Percentiles rank a stretch among this genome's conserved stretches.
These are phyloP conservation scores for Rhizoclosmatium globosum DNA, from an alignment of 192 early-diverging fungal genomes.

Conservation along the genomic window DNA sequence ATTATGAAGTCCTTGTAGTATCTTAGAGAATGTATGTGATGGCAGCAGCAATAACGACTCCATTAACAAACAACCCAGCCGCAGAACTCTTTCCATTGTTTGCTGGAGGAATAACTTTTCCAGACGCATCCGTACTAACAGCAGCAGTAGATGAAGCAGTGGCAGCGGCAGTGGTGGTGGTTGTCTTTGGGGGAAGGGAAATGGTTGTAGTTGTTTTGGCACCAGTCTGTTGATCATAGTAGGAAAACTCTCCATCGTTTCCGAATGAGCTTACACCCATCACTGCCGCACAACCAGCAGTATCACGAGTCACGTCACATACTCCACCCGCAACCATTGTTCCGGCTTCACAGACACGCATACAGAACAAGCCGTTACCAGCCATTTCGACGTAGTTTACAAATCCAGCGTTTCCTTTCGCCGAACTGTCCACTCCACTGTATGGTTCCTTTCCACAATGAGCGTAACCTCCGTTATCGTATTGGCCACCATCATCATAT, in stretches of 20 bases:
- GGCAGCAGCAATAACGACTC: neutral
- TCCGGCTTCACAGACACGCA: constrained; percentile 34
- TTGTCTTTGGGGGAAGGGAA: neutral
- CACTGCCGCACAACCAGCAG: constrained; percentile 19
- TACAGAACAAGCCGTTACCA: constrained; percentile 51
- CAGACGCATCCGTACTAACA: neutral
- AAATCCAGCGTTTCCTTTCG: constrained; percentile 23
- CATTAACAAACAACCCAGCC: neutral
- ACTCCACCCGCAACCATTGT: constrained; percentile 5
- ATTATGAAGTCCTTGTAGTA: too few species aligned
- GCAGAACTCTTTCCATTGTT: neutral
- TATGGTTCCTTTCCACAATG: constrained; percentile 50
- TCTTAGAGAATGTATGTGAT: too few species aligned
- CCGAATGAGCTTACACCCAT: constrained; percentile 3
- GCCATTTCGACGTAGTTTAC: constrained; percentile 43
- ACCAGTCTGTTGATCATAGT: neutral
- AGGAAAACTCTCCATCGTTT: neutral
- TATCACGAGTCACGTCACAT: constrained; percentile 44
- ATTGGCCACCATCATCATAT: constrained; percentile 31
- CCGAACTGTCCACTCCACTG: constrained; percentile 28
- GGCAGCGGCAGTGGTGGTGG: constrained; percentile 7
- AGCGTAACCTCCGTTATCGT: constrained; percentile 11
- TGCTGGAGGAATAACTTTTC: neutral
- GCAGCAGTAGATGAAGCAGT: constrained; percentile 3
- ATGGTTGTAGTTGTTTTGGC: neutral